phyloP scores from a whole-genome alignment of 345 rosid genomes.

The Eucalyptus grandis region DNA sequence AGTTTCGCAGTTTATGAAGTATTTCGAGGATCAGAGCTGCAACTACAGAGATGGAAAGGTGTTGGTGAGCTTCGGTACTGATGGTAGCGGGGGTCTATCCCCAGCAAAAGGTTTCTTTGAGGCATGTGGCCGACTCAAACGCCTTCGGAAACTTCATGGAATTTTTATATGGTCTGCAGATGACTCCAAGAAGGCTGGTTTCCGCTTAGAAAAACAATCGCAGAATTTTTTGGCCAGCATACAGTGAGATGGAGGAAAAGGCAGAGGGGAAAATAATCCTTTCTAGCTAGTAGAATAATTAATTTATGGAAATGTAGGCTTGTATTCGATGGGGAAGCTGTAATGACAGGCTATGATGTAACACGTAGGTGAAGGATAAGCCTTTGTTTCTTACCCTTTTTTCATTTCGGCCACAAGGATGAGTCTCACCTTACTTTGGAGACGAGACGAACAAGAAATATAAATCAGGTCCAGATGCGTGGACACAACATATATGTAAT shows the following conservation, averaged over 20 bases:
- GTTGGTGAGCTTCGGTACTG: conserved; percentile 33
- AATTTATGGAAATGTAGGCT: background rate
- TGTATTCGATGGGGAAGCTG: background rate
- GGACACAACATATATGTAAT: background rate
- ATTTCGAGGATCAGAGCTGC: conserved; percentile 16
- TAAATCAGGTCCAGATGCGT: background rate
- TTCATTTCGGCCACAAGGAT: background rate
- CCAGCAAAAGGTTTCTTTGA: conserved; percentile 32
- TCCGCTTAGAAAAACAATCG: conserved; percentile 19
- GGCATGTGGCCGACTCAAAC: conserved; percentile 22
- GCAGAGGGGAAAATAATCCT: background rate
- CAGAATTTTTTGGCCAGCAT: conserved; percentile 13
- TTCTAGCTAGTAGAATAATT: background rate
- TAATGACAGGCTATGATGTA: background rate
- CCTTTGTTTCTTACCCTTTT: background rate
- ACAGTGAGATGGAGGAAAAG: background rate
- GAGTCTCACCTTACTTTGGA: background rate
- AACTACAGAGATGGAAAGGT: conserved; percentile 33
- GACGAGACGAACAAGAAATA: background rate
- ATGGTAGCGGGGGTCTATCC: conserved; percentile 28
- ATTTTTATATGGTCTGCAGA: conserved; percentile 53
- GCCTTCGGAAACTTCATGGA: conserved; percentile 27
- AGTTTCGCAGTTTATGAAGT: conserved; percentile 19
- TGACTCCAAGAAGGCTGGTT: conserved; percentile 35
- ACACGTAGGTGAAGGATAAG: background rate